Percentiles rank a stretch among this genome's conserved stretches.
Conservation (phyloP, 1,139 yeast species). For the Taphrina communis region DNA sequence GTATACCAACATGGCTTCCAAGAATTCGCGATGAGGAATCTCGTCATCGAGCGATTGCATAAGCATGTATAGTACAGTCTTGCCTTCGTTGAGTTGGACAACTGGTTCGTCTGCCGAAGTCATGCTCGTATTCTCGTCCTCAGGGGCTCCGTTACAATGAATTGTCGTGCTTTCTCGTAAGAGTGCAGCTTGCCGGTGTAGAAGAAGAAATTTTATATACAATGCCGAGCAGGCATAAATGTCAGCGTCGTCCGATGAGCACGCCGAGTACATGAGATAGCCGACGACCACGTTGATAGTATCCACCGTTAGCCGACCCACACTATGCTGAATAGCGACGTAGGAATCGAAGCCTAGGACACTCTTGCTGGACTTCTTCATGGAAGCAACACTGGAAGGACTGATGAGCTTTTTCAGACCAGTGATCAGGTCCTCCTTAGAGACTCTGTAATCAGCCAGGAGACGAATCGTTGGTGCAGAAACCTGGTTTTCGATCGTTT, state of each 20-base stretch:
- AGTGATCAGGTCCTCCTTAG: not conserved
- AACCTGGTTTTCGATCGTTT: slow-evolving; percentile 13
- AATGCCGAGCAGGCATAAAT: slow-evolving; percentile 1
- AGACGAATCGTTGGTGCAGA: not conserved
- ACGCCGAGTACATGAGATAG: slow-evolving; percentile 14
- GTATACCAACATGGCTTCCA: slow-evolving; percentile 16
- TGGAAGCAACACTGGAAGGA: not conserved
- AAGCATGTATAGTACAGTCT: slow-evolving; percentile 7
- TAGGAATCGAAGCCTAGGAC: slow-evolving; percentile 20
- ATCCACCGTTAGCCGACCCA: not conserved
- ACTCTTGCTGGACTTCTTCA: not conserved
- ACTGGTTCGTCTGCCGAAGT: not conserved
- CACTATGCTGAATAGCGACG: slow-evolving; percentile 17
- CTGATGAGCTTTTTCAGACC: not conserved
- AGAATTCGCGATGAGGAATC: slow-evolving; percentile 16
- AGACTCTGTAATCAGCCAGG: not conserved
- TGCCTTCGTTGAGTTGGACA: not conserved
- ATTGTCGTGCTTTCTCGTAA: slow-evolving; percentile 5
- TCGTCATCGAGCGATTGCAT: slow-evolving; percentile 14
- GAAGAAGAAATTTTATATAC: slow-evolving; percentile 19
- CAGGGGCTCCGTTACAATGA: not conserved
- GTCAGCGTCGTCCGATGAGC: slow-evolving; percentile 18
- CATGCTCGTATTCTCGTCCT: not conserved
- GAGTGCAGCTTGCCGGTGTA: slow-evolving; percentile 1
- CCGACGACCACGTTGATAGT: not conserved